These are phyloP conservation scores for Firmiana major DNA, from an alignment of 345 rosid genomes.

Conservation along the genomic window DNA sequence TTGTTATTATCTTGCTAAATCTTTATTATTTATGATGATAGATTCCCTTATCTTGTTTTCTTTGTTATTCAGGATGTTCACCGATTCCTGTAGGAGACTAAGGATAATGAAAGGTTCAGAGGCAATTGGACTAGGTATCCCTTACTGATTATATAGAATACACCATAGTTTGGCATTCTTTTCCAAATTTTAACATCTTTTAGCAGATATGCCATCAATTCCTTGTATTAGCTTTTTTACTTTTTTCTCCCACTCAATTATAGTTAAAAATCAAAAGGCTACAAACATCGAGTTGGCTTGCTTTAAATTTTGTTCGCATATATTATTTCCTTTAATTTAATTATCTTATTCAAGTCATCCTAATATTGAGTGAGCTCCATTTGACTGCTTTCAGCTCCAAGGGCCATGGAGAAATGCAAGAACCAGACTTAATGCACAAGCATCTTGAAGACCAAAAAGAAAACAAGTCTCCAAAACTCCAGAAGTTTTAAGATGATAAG, in stretches of 20 bases:
- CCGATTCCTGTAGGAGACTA: constrained; percentile 82
- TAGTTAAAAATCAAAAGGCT: neutral
- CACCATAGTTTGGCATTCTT: neutral
- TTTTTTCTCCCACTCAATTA: neutral
- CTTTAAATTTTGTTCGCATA: neutral
- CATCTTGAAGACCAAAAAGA: constrained; percentile 6
- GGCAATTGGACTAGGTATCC: constrained; percentile 90
- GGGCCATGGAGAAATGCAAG: constrained; percentile 64
- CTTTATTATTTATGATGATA: neutral
- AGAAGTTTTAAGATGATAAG: constrained; percentile 4
- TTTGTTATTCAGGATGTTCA: constrained; percentile 70
- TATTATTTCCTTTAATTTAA: too few species aligned
- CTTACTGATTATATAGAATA: neutral
- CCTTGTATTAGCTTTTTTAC: neutral
- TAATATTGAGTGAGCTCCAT: neutral
- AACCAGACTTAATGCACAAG: constrained; percentile 36
- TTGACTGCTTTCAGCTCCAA: constrained; percentile 43
- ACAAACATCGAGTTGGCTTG: neutral
- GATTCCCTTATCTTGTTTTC: neutral
- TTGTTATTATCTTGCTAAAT: neutral
- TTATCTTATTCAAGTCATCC: neutral
- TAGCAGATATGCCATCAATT: neutral
- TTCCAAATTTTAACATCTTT: neutral
- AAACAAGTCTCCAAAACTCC: constrained; percentile 9
- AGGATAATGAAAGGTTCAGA: constrained; percentile 95